Evolutionary conservation across 2,329 filamentous ascomycete species (phyloP), one percentile per base, ranked within the genome.

Genomic region (Colletotrichum sp.): DNA sequence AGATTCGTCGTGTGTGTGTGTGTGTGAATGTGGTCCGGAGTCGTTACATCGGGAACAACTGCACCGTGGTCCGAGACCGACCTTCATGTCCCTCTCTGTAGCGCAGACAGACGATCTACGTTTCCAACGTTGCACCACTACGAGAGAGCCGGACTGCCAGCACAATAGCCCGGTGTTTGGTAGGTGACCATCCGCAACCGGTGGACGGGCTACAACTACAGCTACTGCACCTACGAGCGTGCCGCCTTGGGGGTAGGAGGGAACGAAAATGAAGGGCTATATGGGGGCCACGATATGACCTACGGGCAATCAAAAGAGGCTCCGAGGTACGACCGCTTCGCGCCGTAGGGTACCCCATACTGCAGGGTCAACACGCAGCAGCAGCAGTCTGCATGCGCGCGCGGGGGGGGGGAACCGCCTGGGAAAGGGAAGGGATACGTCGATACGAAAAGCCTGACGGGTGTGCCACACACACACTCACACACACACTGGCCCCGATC

Each of bases 241-340:
- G 30, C 12, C 30, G 21, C 32, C n/a, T 36, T 24, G n/a, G 28
- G 28, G 16, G 16, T 6, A 32, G 52, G 52, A 59, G 30, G 44
- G 49, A 55, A 21, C 24, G 62, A 59, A 65, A 44, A 66, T 16
- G 18, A 60, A 55, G 64, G 74, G 69, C 64, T 63, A 70, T 67
- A 67, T 57, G 71, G 39, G 21, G 44, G 75, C 66, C 24, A 62
- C 69, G 71, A 77, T 77, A 77, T 82, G 82, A 75, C 30, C 24
- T 65, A 80, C 78, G 81, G 82, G 80, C 79, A 82, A 55, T 63
- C 57, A 52, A 44, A 80, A 81, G 79, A 83, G 78, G 69, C 77
- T 76, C 81, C 82, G 82, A 83, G 74, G 78, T 82, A 82, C 78
- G 79, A 81, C 81, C 81, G 81, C 77, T 79, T 65, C 74, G 71